phyloP scores from a whole-genome alignment of 345 rosid species.

The Hibiscus trionum region DNA sequence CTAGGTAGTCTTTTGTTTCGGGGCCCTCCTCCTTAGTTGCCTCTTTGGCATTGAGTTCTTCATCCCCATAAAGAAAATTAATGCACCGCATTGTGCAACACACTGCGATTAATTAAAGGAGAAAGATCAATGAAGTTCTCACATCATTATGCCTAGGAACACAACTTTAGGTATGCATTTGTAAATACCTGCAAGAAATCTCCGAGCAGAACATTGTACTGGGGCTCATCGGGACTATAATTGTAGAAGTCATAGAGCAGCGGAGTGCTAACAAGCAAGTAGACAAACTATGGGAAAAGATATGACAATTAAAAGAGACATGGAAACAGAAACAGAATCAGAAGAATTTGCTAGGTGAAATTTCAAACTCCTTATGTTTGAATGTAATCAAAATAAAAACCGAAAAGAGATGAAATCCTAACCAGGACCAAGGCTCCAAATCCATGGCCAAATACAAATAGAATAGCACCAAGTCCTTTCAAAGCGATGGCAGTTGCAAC shows the following conservation, averaged over 20 bases:
- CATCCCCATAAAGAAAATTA: slow-evolving; percentile 84
- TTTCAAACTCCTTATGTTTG: not conserved
- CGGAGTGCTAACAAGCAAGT: slow-evolving; percentile 53
- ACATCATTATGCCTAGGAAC: not conserved
- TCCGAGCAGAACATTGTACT: slow-evolving; percentile 36
- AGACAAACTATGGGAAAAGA: slow-evolving; percentile 42
- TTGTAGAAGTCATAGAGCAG: slow-evolving; percentile 84
- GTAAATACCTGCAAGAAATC: slow-evolving; percentile 62
- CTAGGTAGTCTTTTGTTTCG: slow-evolving; percentile 49
- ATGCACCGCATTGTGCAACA: slow-evolving; percentile 77
- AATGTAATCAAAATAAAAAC: not conserved
- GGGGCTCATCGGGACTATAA: slow-evolving; percentile 37
- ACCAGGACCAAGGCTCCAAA: slow-evolving; percentile 80
- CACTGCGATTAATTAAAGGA: slow-evolving; percentile 33
- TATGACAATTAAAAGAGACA: slow-evolving; percentile 3
- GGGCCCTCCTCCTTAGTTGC: slow-evolving; percentile 53
- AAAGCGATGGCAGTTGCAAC: slow-evolving; percentile 32
- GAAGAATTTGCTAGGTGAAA: not conserved
- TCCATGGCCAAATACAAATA: slow-evolving; percentile 66
- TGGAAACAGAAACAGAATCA: not conserved
- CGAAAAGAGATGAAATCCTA: slow-evolving; percentile 22
- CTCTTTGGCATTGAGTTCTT: slow-evolving; percentile 62
- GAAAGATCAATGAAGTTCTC: not conserved
- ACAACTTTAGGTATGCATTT: not conserved
- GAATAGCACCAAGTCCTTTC: slow-evolving; percentile 73